phyloP scores from a whole-genome alignment of 2,329 filamentous ascomycete genomes.

The Pyrenochaeta sp. region DNA sequence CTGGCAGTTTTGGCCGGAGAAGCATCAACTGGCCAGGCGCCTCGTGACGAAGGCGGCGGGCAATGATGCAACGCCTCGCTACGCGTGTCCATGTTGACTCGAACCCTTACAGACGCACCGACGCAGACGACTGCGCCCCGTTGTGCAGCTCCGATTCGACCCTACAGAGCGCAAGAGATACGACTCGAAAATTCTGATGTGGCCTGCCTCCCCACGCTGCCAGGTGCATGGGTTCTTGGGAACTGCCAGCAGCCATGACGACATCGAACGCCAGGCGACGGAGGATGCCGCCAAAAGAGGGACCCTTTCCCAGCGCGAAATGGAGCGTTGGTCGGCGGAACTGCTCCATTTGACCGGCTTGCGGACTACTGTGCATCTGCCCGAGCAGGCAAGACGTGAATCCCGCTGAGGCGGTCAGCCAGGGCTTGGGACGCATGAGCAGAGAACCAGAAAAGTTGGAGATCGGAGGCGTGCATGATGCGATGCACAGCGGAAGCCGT shows the following conservation, averaged over 20 bases:
- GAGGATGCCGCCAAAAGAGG: slow-evolving; percentile 13
- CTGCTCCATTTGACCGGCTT: slow-evolving; percentile 10
- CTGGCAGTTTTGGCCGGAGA: slow-evolving; percentile 11
- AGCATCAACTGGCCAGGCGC: slow-evolving; percentile 11
- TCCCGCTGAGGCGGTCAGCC: slow-evolving; percentile 17
- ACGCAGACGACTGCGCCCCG: slow-evolving; percentile 20
- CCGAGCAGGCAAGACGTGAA: slow-evolving; percentile 12
- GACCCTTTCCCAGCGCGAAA: slow-evolving; percentile 7
- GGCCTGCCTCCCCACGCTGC: slow-evolving; percentile 8
- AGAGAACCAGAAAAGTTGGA: too few species aligned
- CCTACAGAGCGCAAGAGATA: slow-evolving; percentile 15
- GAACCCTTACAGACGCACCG: slow-evolving; percentile 11
- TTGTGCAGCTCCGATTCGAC: slow-evolving; percentile 5
- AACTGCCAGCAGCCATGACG: slow-evolving; percentile 20
- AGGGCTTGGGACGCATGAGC: slow-evolving; percentile 9
- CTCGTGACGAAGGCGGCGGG: slow-evolving; percentile 20
- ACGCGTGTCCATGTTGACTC: slow-evolving; percentile 13
- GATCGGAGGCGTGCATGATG: too few species aligned
- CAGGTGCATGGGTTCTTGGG: slow-evolving; percentile 11
- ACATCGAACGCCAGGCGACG: slow-evolving; percentile 14
- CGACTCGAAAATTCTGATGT: slow-evolving; percentile 12
- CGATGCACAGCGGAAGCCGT: background rate
- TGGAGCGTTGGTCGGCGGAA: slow-evolving; percentile 17
- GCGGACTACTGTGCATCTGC: slow-evolving; percentile 11
- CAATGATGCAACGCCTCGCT: slow-evolving; percentile 25